Base-by-base conservation (phyloP, 805 yeast genomes). In the Hagleromyces aurorensis region DNA sequence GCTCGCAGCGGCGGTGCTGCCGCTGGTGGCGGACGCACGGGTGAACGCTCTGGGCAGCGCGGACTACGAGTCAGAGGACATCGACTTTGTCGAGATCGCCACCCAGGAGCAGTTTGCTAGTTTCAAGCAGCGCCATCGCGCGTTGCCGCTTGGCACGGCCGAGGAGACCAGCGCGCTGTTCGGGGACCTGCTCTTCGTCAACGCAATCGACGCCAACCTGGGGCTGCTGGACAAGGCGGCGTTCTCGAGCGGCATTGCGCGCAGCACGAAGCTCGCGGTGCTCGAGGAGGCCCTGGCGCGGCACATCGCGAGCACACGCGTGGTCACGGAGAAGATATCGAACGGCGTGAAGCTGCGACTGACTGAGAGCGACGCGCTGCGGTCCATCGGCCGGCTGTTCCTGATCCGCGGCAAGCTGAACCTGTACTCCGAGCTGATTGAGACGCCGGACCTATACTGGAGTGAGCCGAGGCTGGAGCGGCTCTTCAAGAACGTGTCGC, bases 361-460 rank as follows among this genome's bases (percentile, higher is more conserved):
- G 13, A 65, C 65, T 5, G 80, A 77, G 34, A 59, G 67, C 2
- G 85, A 82, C 21, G 75, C 80, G 4, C 56, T 85, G 28, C 65
- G 64, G 41, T 63, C 77, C 4, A 83, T 91, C 0, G 96, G 96
- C 0, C 64, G 76, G 32, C 61, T 87, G 13, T 71, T 87, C 40
- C 59, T 83, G 23, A 61, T 87, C 9, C 62, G 96, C 36, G 95
- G 94, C 1, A 79, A 79, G 42, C 65, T 87, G 42, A 87, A 87
- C 44, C 59, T 87, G 18, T 85, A 87, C 54, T 80, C 89, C 7
- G 95, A 86, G 47, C 65, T 87, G 36, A 83, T 84, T 17, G 96
- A 86, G 44, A 84, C 93, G 0, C 96, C 96, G 0, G 96, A 87
- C 52, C 58, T 85, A 23, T 87, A 86, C 55, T 87, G 96, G 96